phyloP scores from a whole-genome alignment of 441 rosid species.

The Mallotus japonicus region DNA sequence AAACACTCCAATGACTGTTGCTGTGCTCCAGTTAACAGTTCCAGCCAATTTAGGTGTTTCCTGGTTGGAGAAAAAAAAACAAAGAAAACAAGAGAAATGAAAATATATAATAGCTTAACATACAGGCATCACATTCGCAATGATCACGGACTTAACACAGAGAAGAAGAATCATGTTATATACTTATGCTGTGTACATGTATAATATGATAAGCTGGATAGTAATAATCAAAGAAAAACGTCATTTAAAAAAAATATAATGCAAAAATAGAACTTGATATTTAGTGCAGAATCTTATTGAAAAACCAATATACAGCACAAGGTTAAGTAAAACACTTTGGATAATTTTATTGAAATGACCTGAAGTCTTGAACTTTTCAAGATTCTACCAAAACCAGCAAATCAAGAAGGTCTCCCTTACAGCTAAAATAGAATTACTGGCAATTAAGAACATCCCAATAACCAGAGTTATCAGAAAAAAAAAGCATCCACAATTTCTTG shows the following conservation, averaged over 20 bases:
- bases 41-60: slow-evolving; percentile 52
- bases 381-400: not conserved
- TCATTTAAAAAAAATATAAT: not conserved
- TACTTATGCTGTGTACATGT: not conserved
- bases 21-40: slow-evolving; percentile 83
- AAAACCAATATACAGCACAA: too few relatives aligned
- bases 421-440: not conserved
- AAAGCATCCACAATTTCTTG: too few relatives aligned
- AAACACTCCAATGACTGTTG: slow-evolving; percentile 74
- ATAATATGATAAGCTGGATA: not conserved
- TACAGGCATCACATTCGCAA: not conserved
- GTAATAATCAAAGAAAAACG: not conserved
- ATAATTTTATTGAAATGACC: too few relatives aligned
- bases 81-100: not conserved
- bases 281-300: too few relatives aligned
- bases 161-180: not conserved
- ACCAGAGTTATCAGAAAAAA: too few relatives aligned
- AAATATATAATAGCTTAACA: not conserved
- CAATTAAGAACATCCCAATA: not conserved
- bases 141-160: not conserved
- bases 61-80: slow-evolving; percentile 31
- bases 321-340: too few relatives aligned
- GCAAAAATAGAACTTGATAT: too few relatives aligned
- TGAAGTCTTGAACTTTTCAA: too few relatives aligned
- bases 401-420: not conserved